These are phyloP conservation scores for Sporothrix phasma DNA, from an alignment of 2,329 filamentous ascomycete species.

Conservation along the genomic window DNA sequence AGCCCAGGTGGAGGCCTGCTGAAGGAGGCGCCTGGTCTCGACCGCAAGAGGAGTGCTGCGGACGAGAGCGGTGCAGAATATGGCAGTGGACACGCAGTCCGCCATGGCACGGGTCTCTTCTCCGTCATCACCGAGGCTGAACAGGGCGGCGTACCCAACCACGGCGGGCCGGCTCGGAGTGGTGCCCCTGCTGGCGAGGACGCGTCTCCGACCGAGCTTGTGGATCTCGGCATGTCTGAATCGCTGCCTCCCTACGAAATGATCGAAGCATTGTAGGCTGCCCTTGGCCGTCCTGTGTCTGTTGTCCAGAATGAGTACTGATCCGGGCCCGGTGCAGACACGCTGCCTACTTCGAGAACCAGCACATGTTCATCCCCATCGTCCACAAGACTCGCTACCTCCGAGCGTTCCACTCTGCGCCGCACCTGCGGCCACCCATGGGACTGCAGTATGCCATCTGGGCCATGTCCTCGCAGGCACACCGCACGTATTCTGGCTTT, in stretches of 20 bases:
- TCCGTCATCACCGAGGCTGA: not conserved
- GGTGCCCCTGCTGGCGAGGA: not conserved
- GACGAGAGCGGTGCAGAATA: not conserved
- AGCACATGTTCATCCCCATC: conserved; percentile 64
- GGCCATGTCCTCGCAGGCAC: conserved; percentile 63
- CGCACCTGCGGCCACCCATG: conserved; percentile 69
- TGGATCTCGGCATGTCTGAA: conserved; percentile 73
- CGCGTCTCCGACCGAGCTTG: conserved; percentile 49
- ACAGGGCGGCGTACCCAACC: not conserved
- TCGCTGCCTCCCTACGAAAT: conserved; percentile 67
- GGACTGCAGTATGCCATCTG: conserved; percentile 81
- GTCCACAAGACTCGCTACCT: conserved; percentile 69
- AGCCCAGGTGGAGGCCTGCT: conserved; percentile 74
- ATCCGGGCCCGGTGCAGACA: conserved; percentile 40
- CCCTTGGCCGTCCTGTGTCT: not conserved
- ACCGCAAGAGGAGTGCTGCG: conserved; percentile 2
- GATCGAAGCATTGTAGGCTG: conserved; percentile 66
- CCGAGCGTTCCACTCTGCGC: conserved; percentile 59
- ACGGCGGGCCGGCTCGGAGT: not conserved
- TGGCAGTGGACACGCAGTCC: not conserved
- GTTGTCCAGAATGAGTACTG: not conserved
- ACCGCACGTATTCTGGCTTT: conserved; percentile 60
- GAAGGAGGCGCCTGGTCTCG: conserved; percentile 44
- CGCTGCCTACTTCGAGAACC: conserved; percentile 62
- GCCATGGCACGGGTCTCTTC: not conserved